Evolutionary conservation across 805 yeast genomes (phyloP).

Genomic region (Tetrapisispora arboricola): DNA sequence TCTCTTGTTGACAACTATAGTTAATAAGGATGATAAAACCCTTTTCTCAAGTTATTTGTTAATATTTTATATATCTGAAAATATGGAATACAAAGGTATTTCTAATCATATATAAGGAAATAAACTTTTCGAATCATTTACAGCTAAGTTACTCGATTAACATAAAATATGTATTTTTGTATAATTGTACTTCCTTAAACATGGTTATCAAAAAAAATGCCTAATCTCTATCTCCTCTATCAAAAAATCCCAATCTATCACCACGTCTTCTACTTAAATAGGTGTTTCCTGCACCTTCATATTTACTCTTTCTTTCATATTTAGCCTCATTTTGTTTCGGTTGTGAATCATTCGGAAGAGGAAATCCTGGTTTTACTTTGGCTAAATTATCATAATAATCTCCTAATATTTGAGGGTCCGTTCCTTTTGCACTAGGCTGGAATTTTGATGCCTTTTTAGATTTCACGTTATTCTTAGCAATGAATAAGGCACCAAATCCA

Average conservation of each 20-base stretch:
- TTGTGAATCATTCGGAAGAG: constrained; percentile 24
- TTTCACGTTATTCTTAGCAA: constrained; percentile 25
- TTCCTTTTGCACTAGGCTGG: constrained; percentile 24
- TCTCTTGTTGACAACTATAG: no score
- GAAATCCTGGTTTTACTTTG: constrained; percentile 46
- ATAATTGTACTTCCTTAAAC: no score
- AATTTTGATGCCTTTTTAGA: constrained; percentile 30
- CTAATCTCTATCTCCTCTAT: constrained; percentile 13
- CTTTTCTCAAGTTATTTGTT: no score
- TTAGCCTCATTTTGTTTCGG: constrained; percentile 8
- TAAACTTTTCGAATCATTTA: no score
- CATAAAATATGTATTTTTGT: no score
- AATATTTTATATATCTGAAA: no score
- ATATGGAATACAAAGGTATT: no score
- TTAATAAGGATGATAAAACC: no score
- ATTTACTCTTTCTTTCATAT: constrained; percentile 45
- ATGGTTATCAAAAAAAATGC: not conserved
- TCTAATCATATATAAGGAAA: no score
- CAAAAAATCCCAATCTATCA: constrained; percentile 33
- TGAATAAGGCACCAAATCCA: constrained; percentile 21
- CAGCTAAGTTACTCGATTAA: no score
- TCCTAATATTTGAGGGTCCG: constrained; percentile 5
- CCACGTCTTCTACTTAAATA: constrained; percentile 49
- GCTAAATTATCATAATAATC: constrained; percentile 30
- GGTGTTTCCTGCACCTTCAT: constrained; percentile 58